Evolutionary conservation across 78 protist species (phyloP), one percentile per base, ranked within the genome.

Genomic region (Dictyostelium capitatum): DNA sequence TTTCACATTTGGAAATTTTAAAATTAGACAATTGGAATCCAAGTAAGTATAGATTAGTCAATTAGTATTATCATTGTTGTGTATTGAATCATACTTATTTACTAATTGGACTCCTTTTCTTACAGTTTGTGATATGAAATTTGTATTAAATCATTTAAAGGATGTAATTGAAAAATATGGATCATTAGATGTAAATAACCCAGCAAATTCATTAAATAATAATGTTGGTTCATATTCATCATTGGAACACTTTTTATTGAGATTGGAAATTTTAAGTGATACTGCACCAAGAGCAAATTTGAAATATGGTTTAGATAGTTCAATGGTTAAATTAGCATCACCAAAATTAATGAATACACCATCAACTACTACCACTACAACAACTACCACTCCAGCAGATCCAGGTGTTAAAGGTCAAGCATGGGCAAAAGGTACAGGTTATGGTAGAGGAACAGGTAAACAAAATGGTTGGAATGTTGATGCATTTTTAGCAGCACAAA

Each of bases 391-490:
- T 0, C 5, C 11, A 6, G 51, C 41, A 2, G 14, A 11, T 17
- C 53, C 25, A 37, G 28, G n/a, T n/a, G 43, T 19, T 7, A 37
- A 57, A 51, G 25, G 3, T 7, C 19, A 43, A 23, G 62, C 41
- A 30, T 95, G 97, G 97, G 97, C 95, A 12, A 95, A 89, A 53
- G 97, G 97, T 19, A 95, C 97, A 6, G 97, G 97, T 20, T 32
- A 81, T 46, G 91, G 94, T 20, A 43, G 17, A 25, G 41, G 47
- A 50, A n/a, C 37, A 32, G 43, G 30, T 32, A 23, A 12, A 7
- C 25, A 67, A n/a, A 83, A 46, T 48, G 78, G 92, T 48, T 87
- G 96, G 95, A 79, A 87, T 59, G 77, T 95, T 12, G 79, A 75
- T 41, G 94, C 90, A 14, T 89, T 62, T 59, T 69, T 81, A 2